Percentiles rank a stretch among this genome's conserved stretches.
Conservation (phyloP, 768 basidiomycete species). For the Tricholoma sp. region DNA sequence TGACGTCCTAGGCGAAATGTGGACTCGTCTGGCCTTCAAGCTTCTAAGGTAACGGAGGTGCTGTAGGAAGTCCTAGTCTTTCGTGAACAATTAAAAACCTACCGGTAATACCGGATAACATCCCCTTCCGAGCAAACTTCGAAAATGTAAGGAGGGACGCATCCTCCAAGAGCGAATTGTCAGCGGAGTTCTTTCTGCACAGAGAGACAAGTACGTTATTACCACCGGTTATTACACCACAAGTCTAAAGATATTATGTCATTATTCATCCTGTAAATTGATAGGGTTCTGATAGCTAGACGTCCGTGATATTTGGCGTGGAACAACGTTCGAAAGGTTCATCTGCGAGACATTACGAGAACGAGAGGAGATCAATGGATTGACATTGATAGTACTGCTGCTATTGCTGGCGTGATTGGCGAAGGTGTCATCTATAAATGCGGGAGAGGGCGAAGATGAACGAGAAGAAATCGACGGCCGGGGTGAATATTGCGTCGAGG, state of each 20-base stretch:
- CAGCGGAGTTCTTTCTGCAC: too few relatives aligned
- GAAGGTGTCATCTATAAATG: slow-evolving; percentile 32
- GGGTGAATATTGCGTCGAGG: slow-evolving; percentile 31
- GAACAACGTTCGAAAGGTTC: slow-evolving; percentile 49
- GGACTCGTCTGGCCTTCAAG: too few relatives aligned
- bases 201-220: too few relatives aligned
- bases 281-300: not conserved
- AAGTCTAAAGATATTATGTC: not conserved
- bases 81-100: too few relatives aligned
- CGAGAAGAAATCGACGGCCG: slow-evolving; percentile 36
- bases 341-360: slow-evolving; percentile 67
- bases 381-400: slow-evolving; percentile 13
- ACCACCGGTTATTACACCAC: not conserved
- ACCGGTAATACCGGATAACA: too few relatives aligned
- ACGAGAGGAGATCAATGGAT: slow-evolving; percentile 45
- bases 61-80: too few relatives aligned
- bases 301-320: slow-evolving; percentile 30
- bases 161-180: too few relatives aligned
- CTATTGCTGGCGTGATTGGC: slow-evolving; percentile 10
- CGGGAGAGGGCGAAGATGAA: slow-evolving; percentile 43
- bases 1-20: too few relatives aligned
- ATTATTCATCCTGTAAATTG: not conserved
- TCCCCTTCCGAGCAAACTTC: too few relatives aligned
- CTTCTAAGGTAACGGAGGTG: too few relatives aligned
- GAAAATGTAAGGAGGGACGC: too few relatives aligned